Conservation (phyloP, 305 asterid species). For the Plantago lanceolata region DNA sequence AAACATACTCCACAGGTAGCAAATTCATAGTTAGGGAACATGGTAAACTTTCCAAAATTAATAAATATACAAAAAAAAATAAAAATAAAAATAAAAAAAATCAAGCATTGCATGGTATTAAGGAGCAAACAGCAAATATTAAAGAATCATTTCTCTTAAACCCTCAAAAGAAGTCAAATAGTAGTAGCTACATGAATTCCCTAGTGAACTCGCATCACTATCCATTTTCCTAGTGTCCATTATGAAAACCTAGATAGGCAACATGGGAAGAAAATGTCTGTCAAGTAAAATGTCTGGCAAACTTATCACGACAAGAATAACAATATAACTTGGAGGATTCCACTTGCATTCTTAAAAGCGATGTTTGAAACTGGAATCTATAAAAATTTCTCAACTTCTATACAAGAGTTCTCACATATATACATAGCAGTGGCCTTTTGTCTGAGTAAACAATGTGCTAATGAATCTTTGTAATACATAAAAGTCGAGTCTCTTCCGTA, state of each 20-base stretch:
- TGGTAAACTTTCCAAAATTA: background rate
- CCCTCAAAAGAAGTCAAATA: background rate
- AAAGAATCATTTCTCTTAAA: background rate
- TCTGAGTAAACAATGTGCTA: background rate
- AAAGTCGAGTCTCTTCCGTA: background rate
- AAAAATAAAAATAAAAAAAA: background rate
- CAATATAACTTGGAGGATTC: background rate
- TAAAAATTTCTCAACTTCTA: background rate
- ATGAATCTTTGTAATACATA: background rate
- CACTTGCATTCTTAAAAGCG: background rate
- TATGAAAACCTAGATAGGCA: no score
- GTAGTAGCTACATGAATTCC: no score
- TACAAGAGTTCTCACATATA: background rate
- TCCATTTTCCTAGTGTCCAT: no score
- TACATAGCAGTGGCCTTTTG: background rate
- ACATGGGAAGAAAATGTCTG: no score
- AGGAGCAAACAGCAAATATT: background rate
- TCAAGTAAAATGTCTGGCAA: no score
- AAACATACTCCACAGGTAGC: slow-evolving; percentile 9
- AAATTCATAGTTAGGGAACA: background rate
- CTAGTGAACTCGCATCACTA: no score
- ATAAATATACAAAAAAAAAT: no score
- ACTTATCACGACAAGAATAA: background rate
- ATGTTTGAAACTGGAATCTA: background rate
- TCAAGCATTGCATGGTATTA: background rate